Percentiles rank a stretch among this genome's conserved stretches.
Evolutionary conservation across 2,329 filamentous ascomycete species (phyloP).

Genomic region (Chrysosporium queenslandicum): DNA sequence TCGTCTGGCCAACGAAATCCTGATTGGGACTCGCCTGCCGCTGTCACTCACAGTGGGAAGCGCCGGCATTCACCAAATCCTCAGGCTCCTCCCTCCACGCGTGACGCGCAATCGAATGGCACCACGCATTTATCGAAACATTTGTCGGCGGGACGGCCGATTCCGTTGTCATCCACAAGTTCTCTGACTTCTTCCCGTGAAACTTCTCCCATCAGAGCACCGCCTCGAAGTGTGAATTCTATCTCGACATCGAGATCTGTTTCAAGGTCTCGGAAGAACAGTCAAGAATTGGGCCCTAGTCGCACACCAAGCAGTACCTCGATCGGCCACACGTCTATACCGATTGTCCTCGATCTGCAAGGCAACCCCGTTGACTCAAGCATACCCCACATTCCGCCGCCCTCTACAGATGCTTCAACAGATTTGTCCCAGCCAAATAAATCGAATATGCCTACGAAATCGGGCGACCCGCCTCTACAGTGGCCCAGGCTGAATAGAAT

Average conservation of each 20-base stretch:
- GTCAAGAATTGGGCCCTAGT: slow-evolving; percentile 55
- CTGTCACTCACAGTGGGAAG: slow-evolving; percentile 3
- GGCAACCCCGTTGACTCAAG: slow-evolving; percentile 58
- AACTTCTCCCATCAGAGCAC: slow-evolving; percentile 36
- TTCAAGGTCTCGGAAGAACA: slow-evolving; percentile 55
- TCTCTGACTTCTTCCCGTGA: slow-evolving; percentile 43
- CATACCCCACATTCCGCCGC: slow-evolving; percentile 54
- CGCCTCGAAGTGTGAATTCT: slow-evolving; percentile 26
- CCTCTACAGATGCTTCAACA: slow-evolving; percentile 50
- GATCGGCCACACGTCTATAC: slow-evolving; percentile 32
- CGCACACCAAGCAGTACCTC: slow-evolving; percentile 38
- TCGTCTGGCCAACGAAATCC: slow-evolving; percentile 1
- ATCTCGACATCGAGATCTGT: slow-evolving; percentile 27
- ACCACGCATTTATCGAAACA: slow-evolving; percentile 8
- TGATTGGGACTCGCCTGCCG: slow-evolving; percentile 10
- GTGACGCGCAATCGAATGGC: slow-evolving; percentile 11
- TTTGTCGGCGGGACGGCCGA: not conserved
- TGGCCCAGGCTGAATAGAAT: slow-evolving; percentile 71
- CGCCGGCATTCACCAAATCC: slow-evolving; percentile 4
- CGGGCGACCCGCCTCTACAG: slow-evolving; percentile 46
- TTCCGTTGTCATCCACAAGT: slow-evolving; percentile 31
- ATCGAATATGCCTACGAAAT: slow-evolving; percentile 33
- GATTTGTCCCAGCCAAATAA: slow-evolving; percentile 59
- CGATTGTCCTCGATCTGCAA: slow-evolving; percentile 54
- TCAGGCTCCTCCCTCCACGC: slow-evolving; percentile 6